These are phyloP conservation scores for Yarrowia sp. DNA, from an alignment of 805 yeast species.

Conservation along the genomic window DNA sequence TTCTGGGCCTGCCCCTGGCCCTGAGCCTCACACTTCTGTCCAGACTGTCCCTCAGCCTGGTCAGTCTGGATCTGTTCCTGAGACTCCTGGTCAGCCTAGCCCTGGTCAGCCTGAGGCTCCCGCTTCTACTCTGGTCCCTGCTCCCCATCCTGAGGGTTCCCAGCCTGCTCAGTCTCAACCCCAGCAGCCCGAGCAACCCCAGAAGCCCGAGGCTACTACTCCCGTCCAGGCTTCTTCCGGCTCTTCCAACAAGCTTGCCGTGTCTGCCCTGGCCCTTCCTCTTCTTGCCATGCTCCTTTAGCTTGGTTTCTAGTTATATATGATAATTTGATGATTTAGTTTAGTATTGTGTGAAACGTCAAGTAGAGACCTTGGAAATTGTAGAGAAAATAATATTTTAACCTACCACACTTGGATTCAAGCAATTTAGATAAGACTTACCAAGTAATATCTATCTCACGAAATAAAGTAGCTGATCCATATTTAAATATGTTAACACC, in stretches of 20 bases:
- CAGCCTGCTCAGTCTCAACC: constrained; percentile 11
- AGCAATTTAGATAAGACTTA: too few relatives aligned
- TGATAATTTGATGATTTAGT: background rate
- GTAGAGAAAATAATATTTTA: too few relatives aligned
- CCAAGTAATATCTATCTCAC: too few relatives aligned
- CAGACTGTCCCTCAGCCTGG: constrained; percentile 1
- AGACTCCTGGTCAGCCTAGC: background rate
- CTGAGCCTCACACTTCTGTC: too few relatives aligned
- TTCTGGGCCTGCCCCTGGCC: too few relatives aligned
- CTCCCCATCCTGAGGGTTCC: constrained; percentile 4
- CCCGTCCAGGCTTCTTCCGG: constrained; percentile 31
- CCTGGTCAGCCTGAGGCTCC: constrained; percentile 9
- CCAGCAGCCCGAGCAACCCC: constrained; percentile 25
- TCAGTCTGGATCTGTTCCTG: background rate
- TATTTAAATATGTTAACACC: too few relatives aligned
- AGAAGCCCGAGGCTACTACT: background rate
- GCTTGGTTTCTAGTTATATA: background rate
- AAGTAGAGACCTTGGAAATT: too few relatives aligned
- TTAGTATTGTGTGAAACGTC: too few relatives aligned
- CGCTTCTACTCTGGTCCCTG: constrained; percentile 16
- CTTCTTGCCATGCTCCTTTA: constrained; percentile 26
- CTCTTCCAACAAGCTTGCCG: constrained; percentile 12
- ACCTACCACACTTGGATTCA: too few relatives aligned
- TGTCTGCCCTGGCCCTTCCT: background rate
- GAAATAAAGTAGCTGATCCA: too few relatives aligned